phyloP scores from a whole-genome alignment of 2,329 filamentous ascomycete species.

The Thelonectria olida region DNA sequence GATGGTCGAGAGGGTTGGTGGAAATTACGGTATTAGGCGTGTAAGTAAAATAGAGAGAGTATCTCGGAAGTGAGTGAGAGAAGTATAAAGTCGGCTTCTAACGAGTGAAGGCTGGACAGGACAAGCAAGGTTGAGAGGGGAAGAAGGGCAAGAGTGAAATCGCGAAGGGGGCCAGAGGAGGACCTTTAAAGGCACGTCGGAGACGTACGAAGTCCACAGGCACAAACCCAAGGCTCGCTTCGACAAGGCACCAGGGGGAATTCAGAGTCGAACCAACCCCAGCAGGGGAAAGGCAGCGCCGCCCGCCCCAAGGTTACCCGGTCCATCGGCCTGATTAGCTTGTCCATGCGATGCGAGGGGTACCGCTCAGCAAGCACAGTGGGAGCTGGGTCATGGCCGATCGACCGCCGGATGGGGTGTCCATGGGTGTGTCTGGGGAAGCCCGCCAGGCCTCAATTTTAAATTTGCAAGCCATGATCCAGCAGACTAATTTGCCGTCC shows the following conservation, averaged over 20 bases:
- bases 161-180: constrained; percentile 25
- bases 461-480: constrained; percentile 44
- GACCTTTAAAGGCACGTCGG: constrained; percentile 36
- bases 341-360: constrained; percentile 16
- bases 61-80: constrained; percentile 31
- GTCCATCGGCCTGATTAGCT: constrained; percentile 35
- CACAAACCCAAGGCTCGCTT: constrained; percentile 8
- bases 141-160: constrained; percentile 1
- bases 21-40: constrained; percentile 41
- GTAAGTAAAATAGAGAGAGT: constrained; percentile 26
- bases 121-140: constrained; percentile 32
- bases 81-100: constrained; percentile 35
- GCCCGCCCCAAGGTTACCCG: constrained; percentile 32
- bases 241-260: constrained; percentile 26
- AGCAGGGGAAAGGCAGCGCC: constrained; percentile 25
- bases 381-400: constrained; percentile 31
- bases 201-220: constrained; percentile 12
- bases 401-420: constrained; percentile 30
- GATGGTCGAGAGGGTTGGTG: constrained; percentile 37
- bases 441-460: constrained; percentile 41
- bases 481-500: constrained; percentile 40
- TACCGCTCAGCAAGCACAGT: constrained; percentile 23
- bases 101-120: constrained; percentile 35
- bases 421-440: constrained; percentile 39
- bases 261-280: constrained; percentile 22